Evolutionary conservation across 2,329 filamentous ascomycete species (phyloP).

Genomic region (Acarospora socialis): DNA sequence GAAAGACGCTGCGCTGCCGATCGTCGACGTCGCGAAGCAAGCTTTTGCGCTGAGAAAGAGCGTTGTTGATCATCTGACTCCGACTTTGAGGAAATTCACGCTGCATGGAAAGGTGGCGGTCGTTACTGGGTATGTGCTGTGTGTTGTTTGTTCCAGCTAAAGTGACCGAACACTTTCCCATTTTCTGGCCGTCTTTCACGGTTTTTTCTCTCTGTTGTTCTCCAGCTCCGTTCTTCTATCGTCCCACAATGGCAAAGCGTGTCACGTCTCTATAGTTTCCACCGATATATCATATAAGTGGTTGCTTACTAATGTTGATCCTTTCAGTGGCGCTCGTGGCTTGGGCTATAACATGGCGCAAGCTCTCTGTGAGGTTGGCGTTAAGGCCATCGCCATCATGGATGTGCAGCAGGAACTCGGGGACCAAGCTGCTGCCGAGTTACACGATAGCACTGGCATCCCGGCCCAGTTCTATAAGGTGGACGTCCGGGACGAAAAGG

Average conservation of each 20-base stretch:
- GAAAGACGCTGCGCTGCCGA: neutral
- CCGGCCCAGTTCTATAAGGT: conserved; percentile 67
- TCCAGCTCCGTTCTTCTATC: neutral
- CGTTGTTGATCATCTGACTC: conserved; percentile 6
- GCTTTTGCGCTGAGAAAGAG: conserved; percentile 4
- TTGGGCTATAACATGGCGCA: conserved; percentile 68
- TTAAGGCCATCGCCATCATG: conserved; percentile 59
- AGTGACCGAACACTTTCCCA: neutral
- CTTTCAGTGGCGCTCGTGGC: conserved; percentile 53
- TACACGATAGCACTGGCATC: conserved; percentile 58
- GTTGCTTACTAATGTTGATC: neutral
- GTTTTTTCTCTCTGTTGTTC: neutral
- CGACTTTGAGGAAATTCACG: conserved; percentile 10
- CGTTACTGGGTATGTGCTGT: conserved; percentile 11
- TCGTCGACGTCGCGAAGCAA: neutral
- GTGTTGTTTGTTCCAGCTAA: neutral
- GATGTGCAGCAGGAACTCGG: conserved; percentile 65
- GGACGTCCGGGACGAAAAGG: conserved; percentile 57
- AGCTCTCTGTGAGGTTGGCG: conserved; percentile 61
- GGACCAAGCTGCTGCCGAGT: conserved; percentile 52
- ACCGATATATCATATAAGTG: neutral
- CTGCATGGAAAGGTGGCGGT: conserved; percentile 11
- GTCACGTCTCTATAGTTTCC: conserved; percentile 1
- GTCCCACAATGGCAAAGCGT: neutral
- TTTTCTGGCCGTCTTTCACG: neutral